Base-by-base conservation (phyloP, 2,329 filamentous ascomycete genomes). In the Claviceps africana region DNA sequence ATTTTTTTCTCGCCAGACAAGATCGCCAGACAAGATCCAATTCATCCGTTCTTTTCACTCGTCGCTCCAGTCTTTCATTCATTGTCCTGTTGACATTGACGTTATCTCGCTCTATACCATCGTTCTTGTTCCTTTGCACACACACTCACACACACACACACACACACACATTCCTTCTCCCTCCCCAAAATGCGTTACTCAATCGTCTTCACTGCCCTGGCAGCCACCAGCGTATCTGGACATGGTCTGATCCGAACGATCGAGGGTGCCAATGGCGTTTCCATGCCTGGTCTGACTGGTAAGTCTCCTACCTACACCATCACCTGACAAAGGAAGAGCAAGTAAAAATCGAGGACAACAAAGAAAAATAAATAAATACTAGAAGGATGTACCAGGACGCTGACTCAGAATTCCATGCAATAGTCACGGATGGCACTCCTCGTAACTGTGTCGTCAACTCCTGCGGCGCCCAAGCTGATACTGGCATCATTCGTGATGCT, bases 231-330 rank as follows among this genome's bases (percentile, higher is more conserved):
- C 31, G 50, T 51, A 4, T 35, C 47, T 19, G 53, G 49, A 47
- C 53, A 54, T 21, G 53, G 50, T 13, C 28, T 54, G 15, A 45
- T 54, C 3, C 25, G 51, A 11, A 46, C 25, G 8, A 22, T 21
- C 7, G 43, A 40, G 30, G 53, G 53, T 17, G 46, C 45, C 10
- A 54, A 54, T 30, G 50, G 46, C 19, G 50, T 54, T 17, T 47
- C n/a, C 31, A 44, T 50, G 21, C 53, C 53, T 17, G 50, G 53
- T 8, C 21, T 50, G 8, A 52, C 49, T 42, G 53, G 50, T 54
- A 47, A 49, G 50, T 58, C 69, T 75, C 59, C 65, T 17, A 65
- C 65, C n/a, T n/a, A n/a, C n/a, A n/a, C n/a, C n/a, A n/a, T n/a
- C n/a, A n/a, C n/a, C n/a, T n/a, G n/a, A n/a, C n/a, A n/a, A n/a